Percentiles rank a stretch among this genome's conserved stretches.
phyloP scores from a whole-genome alignment of 2,329 filamentous ascomycete species.

The Aspergillus neotritici region DNA sequence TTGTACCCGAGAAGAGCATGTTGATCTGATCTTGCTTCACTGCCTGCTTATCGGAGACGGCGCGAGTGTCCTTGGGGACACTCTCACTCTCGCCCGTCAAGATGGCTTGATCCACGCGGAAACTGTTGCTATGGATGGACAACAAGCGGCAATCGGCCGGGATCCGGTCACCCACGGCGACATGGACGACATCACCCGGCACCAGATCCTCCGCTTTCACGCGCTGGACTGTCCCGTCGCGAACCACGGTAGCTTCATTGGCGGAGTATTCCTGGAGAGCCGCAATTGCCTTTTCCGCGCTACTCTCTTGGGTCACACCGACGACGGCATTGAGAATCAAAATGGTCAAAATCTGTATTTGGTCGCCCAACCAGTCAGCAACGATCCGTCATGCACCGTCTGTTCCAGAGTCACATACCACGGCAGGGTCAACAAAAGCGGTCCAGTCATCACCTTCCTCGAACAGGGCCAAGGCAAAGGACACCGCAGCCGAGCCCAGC shows the following conservation, averaged over 20 bases:
- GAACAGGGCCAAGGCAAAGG: conserved; percentile 86
- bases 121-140: conserved; percentile 92
- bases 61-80: conserved; percentile 72
- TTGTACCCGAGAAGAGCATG: conserved; percentile 97
- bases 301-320: conserved; percentile 96
- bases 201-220: conserved; percentile 97
- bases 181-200: conserved; percentile 82
- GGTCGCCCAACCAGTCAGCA: conserved; percentile 14
- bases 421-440: conserved; percentile 90
- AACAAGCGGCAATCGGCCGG: conserved; percentile 90
- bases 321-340: conserved; percentile 94
- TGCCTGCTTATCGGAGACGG: conserved; percentile 70
- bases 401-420: conserved; percentile 57
- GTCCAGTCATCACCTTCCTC: conserved; percentile 93
- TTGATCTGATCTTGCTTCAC: conserved; percentile 98
- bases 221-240: conserved; percentile 72
- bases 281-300: conserved; percentile 95
- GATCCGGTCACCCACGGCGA: conserved; percentile 86
- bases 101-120: conserved; percentile 93
- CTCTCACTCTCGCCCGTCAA: conserved; percentile 97
- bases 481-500: conserved; percentile 84
- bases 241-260: conserved; percentile 90
- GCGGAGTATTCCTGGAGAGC: conserved; percentile 98
- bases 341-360: conserved; percentile 79
- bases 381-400: not conserved